These are phyloP conservation scores for Vinca major DNA, from an alignment of 305 asterid species.

Conservation along the genomic window DNA sequence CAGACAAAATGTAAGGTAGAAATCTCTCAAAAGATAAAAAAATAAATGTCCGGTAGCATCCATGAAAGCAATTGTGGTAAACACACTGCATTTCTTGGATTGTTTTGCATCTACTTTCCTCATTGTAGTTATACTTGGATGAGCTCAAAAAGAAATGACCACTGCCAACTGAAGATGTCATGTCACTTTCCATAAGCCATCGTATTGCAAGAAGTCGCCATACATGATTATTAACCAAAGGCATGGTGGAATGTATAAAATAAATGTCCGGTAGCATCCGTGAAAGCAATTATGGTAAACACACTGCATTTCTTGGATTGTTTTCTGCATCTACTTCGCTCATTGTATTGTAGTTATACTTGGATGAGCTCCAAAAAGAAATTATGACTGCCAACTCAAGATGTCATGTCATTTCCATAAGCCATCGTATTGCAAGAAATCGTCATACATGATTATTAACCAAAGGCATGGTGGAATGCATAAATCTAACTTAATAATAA, in stretches of 20 bases:
- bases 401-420: background rate
- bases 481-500: background rate
- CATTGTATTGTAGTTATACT: background rate
- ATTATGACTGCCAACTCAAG: too few relatives aligned
- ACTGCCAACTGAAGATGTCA: background rate
- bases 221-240: background rate
- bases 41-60: background rate
- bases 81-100: background rate
- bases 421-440: background rate
- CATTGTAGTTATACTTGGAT: background rate
- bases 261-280: background rate
- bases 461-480: background rate
- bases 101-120: background rate
- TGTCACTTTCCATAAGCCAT: constrained; percentile 2
- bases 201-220: background rate
- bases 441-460: background rate
- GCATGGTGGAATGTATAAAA: background rate
- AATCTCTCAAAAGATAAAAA: background rate
- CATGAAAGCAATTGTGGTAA: too few relatives aligned
- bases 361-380: background rate
- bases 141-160: background rate
- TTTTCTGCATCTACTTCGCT: background rate
- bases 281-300: too few relatives aligned
- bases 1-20: too few relatives aligned
- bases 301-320: background rate